Percentiles rank a stretch among this genome's conserved stretches.
Evolutionary conservation across 1,139 yeast species (phyloP).

Genomic region (Nadsonia commutata): DNA sequence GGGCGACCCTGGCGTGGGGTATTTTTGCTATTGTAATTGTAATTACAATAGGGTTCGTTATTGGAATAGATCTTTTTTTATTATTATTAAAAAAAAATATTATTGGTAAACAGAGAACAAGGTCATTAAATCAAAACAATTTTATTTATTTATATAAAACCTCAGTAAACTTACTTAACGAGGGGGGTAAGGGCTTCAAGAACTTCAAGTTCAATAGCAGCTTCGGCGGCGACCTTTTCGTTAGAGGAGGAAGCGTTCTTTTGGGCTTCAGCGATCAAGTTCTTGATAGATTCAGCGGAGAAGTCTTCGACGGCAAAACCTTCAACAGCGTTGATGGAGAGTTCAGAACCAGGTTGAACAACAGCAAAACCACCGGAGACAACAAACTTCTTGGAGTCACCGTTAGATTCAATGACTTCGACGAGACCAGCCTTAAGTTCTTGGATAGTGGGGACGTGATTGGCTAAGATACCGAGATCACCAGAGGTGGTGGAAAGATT

Average conservation of each 20-base stretch:
- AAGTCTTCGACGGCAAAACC: constrained; percentile 88
- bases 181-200: constrained; percentile 85
- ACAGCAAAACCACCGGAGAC: constrained; percentile 97
- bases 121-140: background rate
- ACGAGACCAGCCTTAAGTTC: constrained; percentile 94
- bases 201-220: constrained; percentile 88
- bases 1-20: too few relatives aligned
- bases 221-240: constrained; percentile 84
- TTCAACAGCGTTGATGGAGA: constrained; percentile 88
- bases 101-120: too few relatives aligned
- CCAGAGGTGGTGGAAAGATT: constrained; percentile 95
- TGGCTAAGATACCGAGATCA: constrained; percentile 92
- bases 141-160: background rate
- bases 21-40: too few relatives aligned
- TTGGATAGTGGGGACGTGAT: constrained; percentile 96
- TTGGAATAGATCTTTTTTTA: too few relatives aligned
- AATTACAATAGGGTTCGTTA: too few relatives aligned
- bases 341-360: constrained; percentile 86
- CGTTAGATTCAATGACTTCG: constrained; percentile 72
- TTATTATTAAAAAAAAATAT: too few relatives aligned
- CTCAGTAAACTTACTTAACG: constrained; percentile 47
- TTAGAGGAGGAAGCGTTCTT: constrained; percentile 74
- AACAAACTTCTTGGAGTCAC: constrained; percentile 65
- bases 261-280: constrained; percentile 85
- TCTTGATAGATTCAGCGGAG: constrained; percentile 65